Base-by-base conservation (phyloP, 2,329 filamentous ascomycete species). In the Neonectria sp. region DNA sequence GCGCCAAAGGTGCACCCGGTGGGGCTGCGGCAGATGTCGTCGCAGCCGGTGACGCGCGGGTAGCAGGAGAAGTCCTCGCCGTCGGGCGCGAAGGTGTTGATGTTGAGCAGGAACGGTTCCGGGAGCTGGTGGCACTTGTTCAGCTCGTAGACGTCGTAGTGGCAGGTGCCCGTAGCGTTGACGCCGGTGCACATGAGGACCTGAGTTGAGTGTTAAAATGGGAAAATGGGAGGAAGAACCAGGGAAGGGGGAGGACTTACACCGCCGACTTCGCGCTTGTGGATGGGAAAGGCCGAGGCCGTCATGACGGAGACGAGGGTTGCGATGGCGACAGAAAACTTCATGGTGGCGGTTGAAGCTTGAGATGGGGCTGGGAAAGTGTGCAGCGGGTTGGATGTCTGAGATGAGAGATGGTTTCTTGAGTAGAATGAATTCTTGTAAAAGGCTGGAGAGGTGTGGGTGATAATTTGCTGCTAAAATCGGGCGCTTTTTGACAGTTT, bases 1-100 rank as follows among this genome's bases (percentile, higher is more conserved):
- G 80, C 73, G 40, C 86, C 86, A 65, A 86, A 81, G 0, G 86
- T 88, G 78, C 86, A 89, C 40, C 86, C 86, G 51, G 82, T 84
- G 3, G 85, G 85, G 53, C 85, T 86, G 5, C 59, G 83, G 81
- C 86, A 89, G 67, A 82, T 78, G 25, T 76, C 78, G 37, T 77
- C 78, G 74, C 86, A 88, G 27, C 74, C 62, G 60, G 73, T 72
- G 8, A 81, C 75, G 66, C 81, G 82, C 3, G 85, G 86, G 74
- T 78, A 85, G 79, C 86, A 89, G 68, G 74, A 78, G 69, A 88
- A 88, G 45, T 71, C 71, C 52, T 85, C 86, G 43, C 81, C 84
- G 67, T 88, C 86, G 8, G 84, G 84, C 2, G 84, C 84, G 72
- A 89, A 88, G 0, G 86, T 88, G 60, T 74, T 79, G 35, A 80